Conservation (phyloP, 192 early-diverging fungal genomes). For the Linnemannia zychae region DNA sequence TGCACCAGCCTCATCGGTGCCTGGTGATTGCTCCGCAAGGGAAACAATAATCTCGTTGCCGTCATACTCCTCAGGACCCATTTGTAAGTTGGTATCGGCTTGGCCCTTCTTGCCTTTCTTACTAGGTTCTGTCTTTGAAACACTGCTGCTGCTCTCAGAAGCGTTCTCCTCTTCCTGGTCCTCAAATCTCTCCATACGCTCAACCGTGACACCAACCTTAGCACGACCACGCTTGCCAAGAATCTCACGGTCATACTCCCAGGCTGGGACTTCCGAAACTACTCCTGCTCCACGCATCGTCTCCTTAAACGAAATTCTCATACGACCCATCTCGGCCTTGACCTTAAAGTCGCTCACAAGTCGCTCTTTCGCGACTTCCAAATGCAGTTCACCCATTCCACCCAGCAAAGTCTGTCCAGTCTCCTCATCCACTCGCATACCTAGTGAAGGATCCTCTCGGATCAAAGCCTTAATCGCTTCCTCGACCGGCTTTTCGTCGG, state of each 20-base stretch:
- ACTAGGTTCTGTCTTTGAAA: not conserved
- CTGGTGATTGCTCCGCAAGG: constrained; percentile 22
- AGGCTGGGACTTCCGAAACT: constrained; percentile 43
- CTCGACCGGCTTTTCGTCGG: constrained; percentile 80
- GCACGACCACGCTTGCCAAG: constrained; percentile 77
- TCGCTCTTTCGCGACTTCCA: constrained; percentile 92
- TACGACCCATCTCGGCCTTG: constrained; percentile 84
- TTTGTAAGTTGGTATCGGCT: not conserved
- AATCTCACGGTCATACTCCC: constrained; percentile 77
- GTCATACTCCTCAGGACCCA: constrained; percentile 47
- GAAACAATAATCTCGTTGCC: constrained; percentile 58
- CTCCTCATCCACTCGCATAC: constrained; percentile 79
- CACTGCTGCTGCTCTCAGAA: not conserved
- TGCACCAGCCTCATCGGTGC: constrained; percentile 31
- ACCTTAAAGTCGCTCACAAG: constrained; percentile 84
- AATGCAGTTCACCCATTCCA: constrained; percentile 96
- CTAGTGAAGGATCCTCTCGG: constrained; percentile 92
- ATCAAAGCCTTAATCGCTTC: constrained; percentile 79
- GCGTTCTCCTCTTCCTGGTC: constrained; percentile 20
- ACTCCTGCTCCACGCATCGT: constrained; percentile 61
- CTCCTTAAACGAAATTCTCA: constrained; percentile 92
- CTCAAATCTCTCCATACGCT: constrained; percentile 58
- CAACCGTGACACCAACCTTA: constrained; percentile 67
- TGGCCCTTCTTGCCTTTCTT: not conserved
- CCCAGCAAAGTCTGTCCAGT: constrained; percentile 90